Evolutionary conservation across 2,329 filamentous ascomycete genomes (phyloP).

Genomic region (Orbilia quercus): DNA sequence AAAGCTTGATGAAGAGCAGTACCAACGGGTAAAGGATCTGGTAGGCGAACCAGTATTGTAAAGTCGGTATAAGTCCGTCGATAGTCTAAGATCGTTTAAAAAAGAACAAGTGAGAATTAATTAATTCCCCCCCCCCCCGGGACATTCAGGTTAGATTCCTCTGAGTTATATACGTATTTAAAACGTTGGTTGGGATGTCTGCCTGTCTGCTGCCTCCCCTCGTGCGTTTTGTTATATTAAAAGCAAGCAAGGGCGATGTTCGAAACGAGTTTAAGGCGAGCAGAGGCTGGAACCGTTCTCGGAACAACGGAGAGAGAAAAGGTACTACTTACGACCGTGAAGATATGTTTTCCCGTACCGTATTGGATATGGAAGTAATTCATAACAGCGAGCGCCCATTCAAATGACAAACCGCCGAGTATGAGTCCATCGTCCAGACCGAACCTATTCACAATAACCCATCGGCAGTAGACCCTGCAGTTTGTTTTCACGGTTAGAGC

Average conservation of each 20-base stretch:
- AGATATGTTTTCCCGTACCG: constrained; percentile 57
- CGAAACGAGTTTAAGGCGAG: too few relatives aligned
- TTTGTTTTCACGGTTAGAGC: background rate
- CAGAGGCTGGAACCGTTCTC: background rate
- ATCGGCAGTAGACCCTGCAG: constrained; percentile 58
- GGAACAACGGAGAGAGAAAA: background rate
- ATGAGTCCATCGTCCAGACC: constrained; percentile 63
- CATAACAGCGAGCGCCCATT: constrained; percentile 57
- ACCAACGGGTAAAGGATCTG: constrained; percentile 63
- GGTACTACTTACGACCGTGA: constrained; percentile 37
- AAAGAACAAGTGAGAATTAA: too few relatives aligned
- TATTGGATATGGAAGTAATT: constrained; percentile 57
- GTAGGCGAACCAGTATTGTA: constrained; percentile 63
- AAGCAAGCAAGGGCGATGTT: constrained; percentile 35
- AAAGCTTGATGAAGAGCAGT: constrained; percentile 64
- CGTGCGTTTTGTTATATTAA: constrained; percentile 10
- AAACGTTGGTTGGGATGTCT: too few relatives aligned
- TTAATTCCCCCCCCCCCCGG: too few relatives aligned
- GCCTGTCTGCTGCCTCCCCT: too few relatives aligned
- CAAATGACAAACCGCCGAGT: constrained; percentile 58
- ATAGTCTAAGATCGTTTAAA: constrained; percentile 32
- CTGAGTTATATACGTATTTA: background rate
- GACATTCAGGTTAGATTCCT: background rate
- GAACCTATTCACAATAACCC: constrained; percentile 55
- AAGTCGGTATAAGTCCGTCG: constrained; percentile 56